A percentile compares a stretch with the other conserved stretches of the same genome.
These are phyloP conservation scores for Blyttiomyces sp. DNA, from an alignment of 371 early-diverging fungal genomes.

Conservation along the genomic window DNA sequence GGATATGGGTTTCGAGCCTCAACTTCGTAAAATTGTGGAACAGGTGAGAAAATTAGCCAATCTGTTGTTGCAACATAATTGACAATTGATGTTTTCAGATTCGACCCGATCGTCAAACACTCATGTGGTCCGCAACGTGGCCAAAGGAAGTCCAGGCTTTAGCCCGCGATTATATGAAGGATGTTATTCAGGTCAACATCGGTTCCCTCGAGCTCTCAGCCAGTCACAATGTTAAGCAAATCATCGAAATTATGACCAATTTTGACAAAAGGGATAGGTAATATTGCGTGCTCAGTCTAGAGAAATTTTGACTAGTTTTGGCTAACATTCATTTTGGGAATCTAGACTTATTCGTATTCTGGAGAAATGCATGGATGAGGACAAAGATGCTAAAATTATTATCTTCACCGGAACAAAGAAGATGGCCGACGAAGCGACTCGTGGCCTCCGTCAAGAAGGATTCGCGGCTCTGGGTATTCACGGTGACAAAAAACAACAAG, in stretches of 20 bases:
- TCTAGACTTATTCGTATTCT: conserved; percentile 39
- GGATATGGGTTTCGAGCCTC: conserved; percentile 99
- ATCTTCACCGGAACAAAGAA: conserved; percentile 98
- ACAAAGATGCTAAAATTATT: conserved; percentile 69
- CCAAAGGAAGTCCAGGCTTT: conserved; percentile 95
- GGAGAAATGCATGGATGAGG: conserved; percentile 31
- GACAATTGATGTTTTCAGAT: conserved; percentile 56
- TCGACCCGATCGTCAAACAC: conserved; percentile 97
- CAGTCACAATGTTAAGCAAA: conserved; percentile 60
- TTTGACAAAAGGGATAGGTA: conserved; percentile 69
- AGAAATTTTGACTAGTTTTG: background rate
- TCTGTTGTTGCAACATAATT: background rate
- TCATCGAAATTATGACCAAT: conserved; percentile 72
- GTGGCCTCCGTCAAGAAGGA: conserved; percentile 87
- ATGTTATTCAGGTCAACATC: conserved; percentile 98
- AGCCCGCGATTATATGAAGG: conserved; percentile 90
- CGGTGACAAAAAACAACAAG: conserved; percentile 97
- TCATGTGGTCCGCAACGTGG: conserved; percentile 99
- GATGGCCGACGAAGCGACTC: conserved; percentile 94
- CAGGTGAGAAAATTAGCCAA: conserved; percentile 45
- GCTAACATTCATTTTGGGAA: background rate
- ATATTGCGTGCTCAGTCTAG: background rate
- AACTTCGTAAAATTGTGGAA: conserved; percentile 97
- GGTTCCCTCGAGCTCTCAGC: conserved; percentile 71
- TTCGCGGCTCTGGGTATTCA: conserved; percentile 98